These are phyloP conservation scores for Teunomyces pallodes DNA, from an alignment of 805 yeast species.

Conservation along the genomic window DNA sequence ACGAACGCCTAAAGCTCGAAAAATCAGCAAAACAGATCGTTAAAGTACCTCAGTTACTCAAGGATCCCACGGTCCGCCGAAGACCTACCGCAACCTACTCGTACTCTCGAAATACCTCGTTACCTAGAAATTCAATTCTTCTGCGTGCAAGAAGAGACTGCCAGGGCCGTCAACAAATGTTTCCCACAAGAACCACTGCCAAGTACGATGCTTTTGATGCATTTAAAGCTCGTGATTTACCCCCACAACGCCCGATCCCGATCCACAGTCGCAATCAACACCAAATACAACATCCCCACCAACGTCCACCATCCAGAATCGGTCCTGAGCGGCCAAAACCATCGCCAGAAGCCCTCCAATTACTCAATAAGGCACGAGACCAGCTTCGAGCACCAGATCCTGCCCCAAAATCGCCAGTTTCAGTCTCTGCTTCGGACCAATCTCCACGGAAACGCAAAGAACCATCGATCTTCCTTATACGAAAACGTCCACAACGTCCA, in stretches of 20 bases:
- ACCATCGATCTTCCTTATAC: constrained; percentile 11
- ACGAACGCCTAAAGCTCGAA: constrained; percentile 34
- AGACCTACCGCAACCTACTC: constrained; percentile 1
- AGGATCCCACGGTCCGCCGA: constrained; percentile 29
- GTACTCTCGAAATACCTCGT: constrained; percentile 7
- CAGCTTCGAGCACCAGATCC: background rate
- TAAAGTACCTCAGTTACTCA: constrained; percentile 23
- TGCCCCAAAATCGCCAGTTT: background rate
- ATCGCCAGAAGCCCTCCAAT: background rate
- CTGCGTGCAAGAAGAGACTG: constrained; percentile 36
- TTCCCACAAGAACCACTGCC: constrained; percentile 12
- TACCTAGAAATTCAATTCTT: constrained; percentile 26
- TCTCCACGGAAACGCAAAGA: background rate
- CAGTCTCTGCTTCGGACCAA: background rate
- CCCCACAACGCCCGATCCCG: background rate
- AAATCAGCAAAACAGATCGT: constrained; percentile 36
- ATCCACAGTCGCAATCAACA: background rate
- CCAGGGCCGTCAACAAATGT: constrained; percentile 34
- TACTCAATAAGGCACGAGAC: background rate
- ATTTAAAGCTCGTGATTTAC: constrained; percentile 10
- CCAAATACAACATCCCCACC: background rate
- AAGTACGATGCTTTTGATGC: constrained; percentile 25
- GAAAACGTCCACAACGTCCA: constrained; percentile 8
- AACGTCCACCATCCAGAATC: background rate
- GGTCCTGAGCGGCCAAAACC: background rate